Evolutionary conservation across 2,329 filamentous ascomycete genomes (phyloP), one percentile per base, ranked within the genome.

Genomic region (Fusarium acutatum): DNA sequence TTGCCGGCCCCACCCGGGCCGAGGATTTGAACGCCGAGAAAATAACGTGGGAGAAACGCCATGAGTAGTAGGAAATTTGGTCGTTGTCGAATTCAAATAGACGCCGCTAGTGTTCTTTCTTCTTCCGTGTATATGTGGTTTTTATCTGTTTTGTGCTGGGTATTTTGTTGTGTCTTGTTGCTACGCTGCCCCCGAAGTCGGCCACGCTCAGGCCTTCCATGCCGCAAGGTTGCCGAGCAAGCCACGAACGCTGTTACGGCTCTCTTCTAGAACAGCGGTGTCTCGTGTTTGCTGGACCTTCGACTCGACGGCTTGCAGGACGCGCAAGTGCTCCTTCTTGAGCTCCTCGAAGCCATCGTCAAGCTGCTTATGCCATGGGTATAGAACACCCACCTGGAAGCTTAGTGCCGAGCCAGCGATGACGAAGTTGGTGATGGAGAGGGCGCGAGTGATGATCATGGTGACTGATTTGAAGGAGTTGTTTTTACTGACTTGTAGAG

Each of bases 301-400:
- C 13, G 46, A 35, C 64, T 75, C 72, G 35, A 74, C 59, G 40
- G 64, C 59, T 9, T 53, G 43, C 22, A 79, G 60, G 50, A 79
- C 74, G 26, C 72, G 69, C 14, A 77, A 41, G 52, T 78, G 77
- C 60, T 78, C 77, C 64, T 64, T 77, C 71, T 76, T 78, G 53
- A 78, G 68, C 12, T 71, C 69, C 58, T 78, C 74, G 76, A 93
- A 92, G 67, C 89, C 88, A 26, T 87, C 85, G 71, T 92, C 89
- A 12, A 93, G 83, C 77, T 91, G 84, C 76, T 91, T 87, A 80
- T 93, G 91, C 91, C 91, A 93, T 3, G 91, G 91, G 80, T 93
- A 93, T 17, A 93, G 84, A 43, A 93, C 91, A 74, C 89, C 90
- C 56, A 92, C 89, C 81, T 93, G 91, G 80, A 93, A 93, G 40